Evolutionary conservation across 176 grass and related monocot species (phyloP).

Genomic region (Eleusine coracana): DNA sequence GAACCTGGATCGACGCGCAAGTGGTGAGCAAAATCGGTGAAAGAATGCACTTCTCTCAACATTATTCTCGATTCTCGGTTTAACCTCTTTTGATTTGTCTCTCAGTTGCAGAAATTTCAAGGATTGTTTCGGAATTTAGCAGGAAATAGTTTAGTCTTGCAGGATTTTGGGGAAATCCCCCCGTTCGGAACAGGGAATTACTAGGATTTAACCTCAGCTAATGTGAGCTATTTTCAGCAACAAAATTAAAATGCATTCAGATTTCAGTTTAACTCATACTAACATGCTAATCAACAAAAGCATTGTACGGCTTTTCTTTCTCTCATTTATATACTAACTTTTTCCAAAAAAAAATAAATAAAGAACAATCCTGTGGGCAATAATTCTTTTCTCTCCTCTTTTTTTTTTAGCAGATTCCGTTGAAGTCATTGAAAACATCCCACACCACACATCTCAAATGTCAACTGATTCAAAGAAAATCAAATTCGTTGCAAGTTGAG

Average conservation of each 20-base stretch:
- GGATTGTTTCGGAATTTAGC: no score
- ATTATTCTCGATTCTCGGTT: not conserved
- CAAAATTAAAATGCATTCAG: not conserved
- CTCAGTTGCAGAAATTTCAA: not conserved
- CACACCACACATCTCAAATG: no score
- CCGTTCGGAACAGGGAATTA: not conserved
- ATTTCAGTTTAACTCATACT: not conserved
- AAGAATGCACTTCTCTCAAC: not conserved
- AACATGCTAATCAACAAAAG: not conserved
- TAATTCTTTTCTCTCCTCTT: not conserved
- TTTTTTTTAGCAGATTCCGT: not conserved
- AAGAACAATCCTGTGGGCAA: not conserved
- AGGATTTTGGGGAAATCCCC: not conserved
- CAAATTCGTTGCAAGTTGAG: no score
- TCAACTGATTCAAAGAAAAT: not conserved
- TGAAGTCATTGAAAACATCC: no score
- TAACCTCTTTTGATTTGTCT: not conserved
- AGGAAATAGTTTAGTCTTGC: not conserved
- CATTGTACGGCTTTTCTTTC: no score
- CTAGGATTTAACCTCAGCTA: not conserved
- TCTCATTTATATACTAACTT: no score
- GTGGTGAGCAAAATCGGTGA: slow-evolving; percentile 10
- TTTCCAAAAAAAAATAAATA: no score
- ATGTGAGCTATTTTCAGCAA: not conserved
- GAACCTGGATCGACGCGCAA: slow-evolving; percentile 44